These are phyloP conservation scores for Yamadazyma tumulicola DNA, from an alignment of 805 yeast genomes.

Conservation along the genomic window DNA sequence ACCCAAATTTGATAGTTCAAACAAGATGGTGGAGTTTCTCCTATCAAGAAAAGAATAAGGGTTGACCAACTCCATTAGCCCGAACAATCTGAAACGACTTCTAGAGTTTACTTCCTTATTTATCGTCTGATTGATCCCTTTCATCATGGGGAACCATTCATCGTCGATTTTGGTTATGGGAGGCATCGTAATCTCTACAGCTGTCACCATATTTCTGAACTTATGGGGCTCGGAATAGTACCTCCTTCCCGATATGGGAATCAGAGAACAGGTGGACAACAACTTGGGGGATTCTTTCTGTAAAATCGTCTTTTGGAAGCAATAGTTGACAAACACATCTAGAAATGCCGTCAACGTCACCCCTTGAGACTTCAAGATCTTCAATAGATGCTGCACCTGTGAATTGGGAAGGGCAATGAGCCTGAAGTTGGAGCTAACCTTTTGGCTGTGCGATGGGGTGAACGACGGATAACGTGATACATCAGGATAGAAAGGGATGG, in stretches of 20 bases:
- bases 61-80: slow-evolving; percentile 2
- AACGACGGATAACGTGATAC: slow-evolving; percentile 4
- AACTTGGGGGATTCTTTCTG: not conserved
- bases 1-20: slow-evolving; percentile 12
- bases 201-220: slow-evolving; percentile 3
- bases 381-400: not conserved
- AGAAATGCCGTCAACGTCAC: slow-evolving; percentile 11
- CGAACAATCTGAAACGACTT: slow-evolving; percentile 2
- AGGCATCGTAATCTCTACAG: not conserved
- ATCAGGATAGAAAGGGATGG: slow-evolving; percentile 5
- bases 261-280: not conserved
- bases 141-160: slow-evolving; percentile 2
- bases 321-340: slow-evolving; percentile 6
- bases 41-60: slow-evolving; percentile 4
- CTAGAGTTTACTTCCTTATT: not conserved
- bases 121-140: not conserved
- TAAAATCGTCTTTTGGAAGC: slow-evolving; percentile 7
- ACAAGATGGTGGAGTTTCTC: not conserved
- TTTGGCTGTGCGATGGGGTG: slow-evolving; percentile 1
- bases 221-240: slow-evolving; percentile 3
- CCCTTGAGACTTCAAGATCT: slow-evolving; percentile 1
- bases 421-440: not conserved
- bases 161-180: slow-evolving; percentile 3
- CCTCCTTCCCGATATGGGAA: slow-evolving; percentile 10
- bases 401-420: slow-evolving; percentile 1